These are phyloP conservation scores for Castanospermum australe DNA, from an alignment of 306 rosid species.

Conservation along the genomic window DNA sequence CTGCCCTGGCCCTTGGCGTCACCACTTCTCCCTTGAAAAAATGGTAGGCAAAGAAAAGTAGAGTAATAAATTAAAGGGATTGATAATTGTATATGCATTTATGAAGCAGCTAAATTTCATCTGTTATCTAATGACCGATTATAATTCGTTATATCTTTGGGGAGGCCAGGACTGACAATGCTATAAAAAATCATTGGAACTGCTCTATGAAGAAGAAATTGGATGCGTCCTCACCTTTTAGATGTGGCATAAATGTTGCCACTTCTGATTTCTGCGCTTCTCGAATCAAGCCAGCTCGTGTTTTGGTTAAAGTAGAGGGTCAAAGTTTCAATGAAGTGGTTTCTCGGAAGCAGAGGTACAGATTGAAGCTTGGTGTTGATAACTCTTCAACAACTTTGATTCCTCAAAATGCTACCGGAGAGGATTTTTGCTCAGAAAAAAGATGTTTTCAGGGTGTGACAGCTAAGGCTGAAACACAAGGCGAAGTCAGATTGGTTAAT, in stretches of 20 bases:
- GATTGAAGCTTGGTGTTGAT: constrained; percentile 12
- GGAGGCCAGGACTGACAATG: constrained; percentile 59
- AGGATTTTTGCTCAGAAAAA: neutral
- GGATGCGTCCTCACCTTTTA: constrained; percentile 32
- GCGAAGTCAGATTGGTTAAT: neutral
- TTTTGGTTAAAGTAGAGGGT: constrained; percentile 12
- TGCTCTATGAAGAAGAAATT: constrained; percentile 52
- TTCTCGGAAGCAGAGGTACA: constrained; percentile 25
- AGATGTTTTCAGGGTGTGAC: neutral
- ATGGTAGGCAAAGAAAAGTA: neutral
- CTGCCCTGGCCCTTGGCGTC: neutral
- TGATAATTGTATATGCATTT: neutral
- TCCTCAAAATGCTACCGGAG: constrained; percentile 22
- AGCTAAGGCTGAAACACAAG: neutral
- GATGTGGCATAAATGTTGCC: constrained; percentile 15
- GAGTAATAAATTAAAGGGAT: neutral
- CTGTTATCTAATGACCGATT: neutral
- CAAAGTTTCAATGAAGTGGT: constrained; percentile 17
- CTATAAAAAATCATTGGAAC: constrained; percentile 71
- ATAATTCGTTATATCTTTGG: constrained; percentile 9
- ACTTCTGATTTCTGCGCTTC: constrained; percentile 20
- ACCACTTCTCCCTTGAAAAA: neutral
- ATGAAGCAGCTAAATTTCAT: neutral
- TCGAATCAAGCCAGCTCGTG: neutral
- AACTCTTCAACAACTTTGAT: constrained; percentile 32